Evolutionary conservation across 1,139 yeast species (phyloP).

Genomic region (Pichia sp.): DNA sequence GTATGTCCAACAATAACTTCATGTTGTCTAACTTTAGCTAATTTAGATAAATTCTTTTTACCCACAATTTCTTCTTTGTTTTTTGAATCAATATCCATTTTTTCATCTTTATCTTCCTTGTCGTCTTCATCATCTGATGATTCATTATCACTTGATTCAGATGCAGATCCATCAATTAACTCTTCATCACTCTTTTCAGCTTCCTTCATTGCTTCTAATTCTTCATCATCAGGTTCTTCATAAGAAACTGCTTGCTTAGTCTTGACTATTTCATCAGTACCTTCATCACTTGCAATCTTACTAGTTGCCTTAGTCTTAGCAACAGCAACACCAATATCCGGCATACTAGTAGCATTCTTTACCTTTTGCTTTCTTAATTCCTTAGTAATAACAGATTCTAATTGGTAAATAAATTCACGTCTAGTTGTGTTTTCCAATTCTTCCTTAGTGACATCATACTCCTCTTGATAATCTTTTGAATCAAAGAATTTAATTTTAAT

Average conservation of each 20-base stretch:
- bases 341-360: constrained; percentile 42
- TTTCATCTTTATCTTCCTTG: constrained; percentile 27
- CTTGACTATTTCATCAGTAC: constrained; percentile 56
- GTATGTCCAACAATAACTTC: constrained; percentile 70
- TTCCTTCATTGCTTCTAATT: constrained; percentile 75
- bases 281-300: constrained; percentile 46
- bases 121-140: constrained; percentile 36
- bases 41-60: constrained; percentile 37
- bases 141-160: constrained; percentile 34
- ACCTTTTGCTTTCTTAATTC: constrained; percentile 76
- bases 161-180: constrained; percentile 36
- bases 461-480: constrained; percentile 69
- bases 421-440: constrained; percentile 70
- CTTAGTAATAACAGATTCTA: constrained; percentile 69
- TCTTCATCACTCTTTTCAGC: constrained; percentile 73
- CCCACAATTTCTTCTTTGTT: constrained; percentile 16
- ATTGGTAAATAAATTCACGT: constrained; percentile 55
- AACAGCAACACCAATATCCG: constrained; percentile 69
- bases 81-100: constrained; percentile 11
- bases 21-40: constrained; percentile 78
- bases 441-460: constrained; percentile 79
- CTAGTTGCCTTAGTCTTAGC: constrained; percentile 43
- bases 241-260: constrained; percentile 85
- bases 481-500: constrained; percentile 74
- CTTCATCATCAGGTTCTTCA: constrained; percentile 93